These are phyloP conservation scores for Teratosphaeria viscida DNA, from an alignment of 2,329 filamentous ascomycete species.

Conservation along the genomic window DNA sequence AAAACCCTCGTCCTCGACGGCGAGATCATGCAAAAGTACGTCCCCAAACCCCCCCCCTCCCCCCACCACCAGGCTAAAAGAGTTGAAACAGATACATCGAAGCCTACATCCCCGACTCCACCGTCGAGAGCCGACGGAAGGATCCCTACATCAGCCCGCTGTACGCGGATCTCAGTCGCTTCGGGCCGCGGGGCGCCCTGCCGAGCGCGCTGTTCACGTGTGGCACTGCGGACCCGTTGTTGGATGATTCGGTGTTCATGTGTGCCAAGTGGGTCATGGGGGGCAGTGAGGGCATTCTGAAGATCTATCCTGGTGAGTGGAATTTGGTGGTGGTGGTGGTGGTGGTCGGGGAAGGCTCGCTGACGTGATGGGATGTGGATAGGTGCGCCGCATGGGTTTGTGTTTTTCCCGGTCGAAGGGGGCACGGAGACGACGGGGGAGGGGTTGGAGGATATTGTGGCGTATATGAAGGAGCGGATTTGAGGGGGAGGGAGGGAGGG, in stretches of 20 bases:
- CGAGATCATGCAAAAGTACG: conserved; percentile 32
- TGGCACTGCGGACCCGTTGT: conserved; percentile 44
- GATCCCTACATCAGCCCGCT: conserved; percentile 40
- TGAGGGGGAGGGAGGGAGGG: conserved; percentile 3
- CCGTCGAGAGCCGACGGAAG: conserved; percentile 28
- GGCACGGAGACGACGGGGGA: conserved; percentile 25
- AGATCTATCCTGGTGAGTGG: conserved; percentile 35
- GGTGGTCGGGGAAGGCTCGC: neutral
- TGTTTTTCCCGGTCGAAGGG: conserved; percentile 29
- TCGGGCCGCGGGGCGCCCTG: conserved; percentile 20
- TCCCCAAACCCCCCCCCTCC: conserved; percentile 1
- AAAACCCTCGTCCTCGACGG: conserved; percentile 35
- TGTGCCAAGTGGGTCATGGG: conserved; percentile 43
- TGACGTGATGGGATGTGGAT: neutral
- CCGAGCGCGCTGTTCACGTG: conserved; percentile 45
- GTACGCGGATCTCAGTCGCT: conserved; percentile 34
- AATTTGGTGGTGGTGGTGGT: neutral
- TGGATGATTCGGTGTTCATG: conserved; percentile 46
- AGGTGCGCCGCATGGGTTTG: conserved; percentile 46
- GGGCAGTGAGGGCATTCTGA: conserved; percentile 41
- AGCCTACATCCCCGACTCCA: conserved; percentile 36
- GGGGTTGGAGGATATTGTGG: conserved; percentile 30
- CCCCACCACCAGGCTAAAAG: neutral
- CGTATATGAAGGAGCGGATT: conserved; percentile 26
- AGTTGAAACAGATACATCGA: conserved; percentile 30